Base-by-base conservation (phyloP, 2,329 filamentous ascomycete genomes). In the Stagonosporopsis chrysanthemi region DNA sequence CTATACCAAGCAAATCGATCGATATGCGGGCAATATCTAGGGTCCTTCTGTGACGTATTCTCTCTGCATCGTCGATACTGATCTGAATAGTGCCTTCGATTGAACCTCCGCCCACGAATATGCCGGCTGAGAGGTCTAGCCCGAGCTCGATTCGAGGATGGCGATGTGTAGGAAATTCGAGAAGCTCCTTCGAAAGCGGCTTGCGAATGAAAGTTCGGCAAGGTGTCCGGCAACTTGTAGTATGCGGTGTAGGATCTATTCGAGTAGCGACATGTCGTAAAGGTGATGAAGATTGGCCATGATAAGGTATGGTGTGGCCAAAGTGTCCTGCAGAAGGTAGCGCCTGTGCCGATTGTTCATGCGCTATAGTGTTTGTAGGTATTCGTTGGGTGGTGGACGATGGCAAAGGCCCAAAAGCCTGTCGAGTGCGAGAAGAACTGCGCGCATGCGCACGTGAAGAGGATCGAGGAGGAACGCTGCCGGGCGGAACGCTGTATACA, bases 41-140 rank as follows among this genome's bases (percentile, higher is more conserved):
- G 35, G 75, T 75, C 52, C 75, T 73, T 61, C 77, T 77, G 55
- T 79, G 77, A 55, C 79, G 72, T 58, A 76, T 67, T 53, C 77
- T 73, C 52, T 81, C 78, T 44, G 78, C 76, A 60, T 81, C 80
- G 51, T 83, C 80, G 33, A 84, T 73, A 6, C 73, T 77, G 45
- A 84, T 72, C 48, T 79, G 78, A 12, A 82, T 74, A 52, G 77
- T 76, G 19, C 83, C 83, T 71, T 85, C 82, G 14, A 84, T 76
- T 11, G 79, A 83, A 8, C 82, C 81, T 26, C 83, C 83, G 17
- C 83, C 83, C n/a, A 85, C 81, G 56, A 83, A 84, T 8, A 85
- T 68, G 4, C 82, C 77, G 17, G 82, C 80, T 28, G 78, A 79
- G 23, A 83, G 71, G 46, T 81, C 80, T n/a, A 84, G 64, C 15